Conservation (phyloP, 106 monocot genomes). For the Gastrodia elata region DNA sequence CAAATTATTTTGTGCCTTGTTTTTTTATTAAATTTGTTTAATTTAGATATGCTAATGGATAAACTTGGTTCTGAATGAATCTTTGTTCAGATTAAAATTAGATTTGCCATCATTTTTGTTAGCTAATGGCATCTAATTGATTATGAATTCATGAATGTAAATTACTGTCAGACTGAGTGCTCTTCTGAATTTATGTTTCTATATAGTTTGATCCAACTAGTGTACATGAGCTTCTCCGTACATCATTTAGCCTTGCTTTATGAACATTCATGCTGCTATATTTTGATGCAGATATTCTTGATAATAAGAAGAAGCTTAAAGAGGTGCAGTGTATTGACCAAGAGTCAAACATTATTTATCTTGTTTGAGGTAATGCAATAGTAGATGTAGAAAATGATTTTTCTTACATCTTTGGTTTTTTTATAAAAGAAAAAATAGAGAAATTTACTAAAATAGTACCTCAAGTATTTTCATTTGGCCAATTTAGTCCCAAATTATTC, state of each 20-base stretch:
- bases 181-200: background rate
- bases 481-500: too few species aligned
- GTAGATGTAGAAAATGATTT: background rate
- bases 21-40: background rate
- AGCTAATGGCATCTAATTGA: background rate
- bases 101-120: background rate
- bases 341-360: constrained; percentile 82
- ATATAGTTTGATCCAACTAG: background rate
- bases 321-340: constrained; percentile 92
- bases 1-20: background rate
- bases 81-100: background rate
- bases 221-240: background rate
- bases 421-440: too few species aligned
- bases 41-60: background rate
- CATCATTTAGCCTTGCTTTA: background rate
- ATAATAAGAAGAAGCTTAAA: constrained; percentile 99
- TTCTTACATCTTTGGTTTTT: background rate
- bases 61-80: background rate
- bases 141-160: background rate
- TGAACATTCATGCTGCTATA: background rate
- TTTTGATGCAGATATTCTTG: constrained; percentile 69
- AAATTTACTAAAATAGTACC: too few species aligned
- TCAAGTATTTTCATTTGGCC: too few species aligned
- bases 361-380: constrained; percentile 64
- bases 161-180: background rate